These are phyloP conservation scores for Starmerella etchellsii DNA, from an alignment of 805 yeast species.

Conservation along the genomic window DNA sequence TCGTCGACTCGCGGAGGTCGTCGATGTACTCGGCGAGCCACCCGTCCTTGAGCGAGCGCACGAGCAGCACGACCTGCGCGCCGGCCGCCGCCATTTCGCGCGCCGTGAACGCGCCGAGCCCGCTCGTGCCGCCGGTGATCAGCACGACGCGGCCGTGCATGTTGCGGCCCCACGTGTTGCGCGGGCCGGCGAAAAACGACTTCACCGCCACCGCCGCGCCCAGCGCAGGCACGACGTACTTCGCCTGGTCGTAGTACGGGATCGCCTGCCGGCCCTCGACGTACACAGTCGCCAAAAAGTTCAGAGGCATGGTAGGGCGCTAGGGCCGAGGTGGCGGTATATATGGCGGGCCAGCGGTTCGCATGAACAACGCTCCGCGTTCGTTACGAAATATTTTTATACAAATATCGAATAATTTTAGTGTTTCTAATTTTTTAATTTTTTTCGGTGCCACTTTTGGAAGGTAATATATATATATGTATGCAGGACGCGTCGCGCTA, in stretches of 20 bases:
- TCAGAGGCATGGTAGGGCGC: slow-evolving; percentile 86
- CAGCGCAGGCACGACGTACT: slow-evolving; percentile 40
- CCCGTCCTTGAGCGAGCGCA: slow-evolving; percentile 47
- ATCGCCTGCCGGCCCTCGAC: slow-evolving; percentile 61
- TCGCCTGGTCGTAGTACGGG: slow-evolving; percentile 59
- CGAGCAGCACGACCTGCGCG: slow-evolving; percentile 70
- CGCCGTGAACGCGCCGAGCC: slow-evolving; percentile 68
- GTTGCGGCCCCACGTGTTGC: slow-evolving; percentile 85
- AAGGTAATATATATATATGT: no score
- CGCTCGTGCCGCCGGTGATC: slow-evolving; percentile 78
- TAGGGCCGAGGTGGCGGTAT: no score
- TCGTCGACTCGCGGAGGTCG: slow-evolving; percentile 57
- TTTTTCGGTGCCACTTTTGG: no score
- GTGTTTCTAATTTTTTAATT: no score
- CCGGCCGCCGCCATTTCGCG: slow-evolving; percentile 66
- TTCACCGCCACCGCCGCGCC: slow-evolving; percentile 40
- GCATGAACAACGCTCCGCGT: no score
- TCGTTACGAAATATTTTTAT: no score
- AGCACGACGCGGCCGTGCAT: slow-evolving; percentile 69
- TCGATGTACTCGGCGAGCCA: slow-evolving; percentile 75
- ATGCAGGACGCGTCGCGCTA: no score
- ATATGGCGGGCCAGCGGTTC: no score
- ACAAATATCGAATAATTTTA: no score
- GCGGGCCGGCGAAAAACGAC: slow-evolving; percentile 63
- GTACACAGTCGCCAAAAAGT: slow-evolving; percentile 56